Percentiles rank a stretch among this genome's conserved stretches.
Conservation (phyloP, 2,329 filamentous ascomycete species). For the Xylariaceae sp. region DNA sequence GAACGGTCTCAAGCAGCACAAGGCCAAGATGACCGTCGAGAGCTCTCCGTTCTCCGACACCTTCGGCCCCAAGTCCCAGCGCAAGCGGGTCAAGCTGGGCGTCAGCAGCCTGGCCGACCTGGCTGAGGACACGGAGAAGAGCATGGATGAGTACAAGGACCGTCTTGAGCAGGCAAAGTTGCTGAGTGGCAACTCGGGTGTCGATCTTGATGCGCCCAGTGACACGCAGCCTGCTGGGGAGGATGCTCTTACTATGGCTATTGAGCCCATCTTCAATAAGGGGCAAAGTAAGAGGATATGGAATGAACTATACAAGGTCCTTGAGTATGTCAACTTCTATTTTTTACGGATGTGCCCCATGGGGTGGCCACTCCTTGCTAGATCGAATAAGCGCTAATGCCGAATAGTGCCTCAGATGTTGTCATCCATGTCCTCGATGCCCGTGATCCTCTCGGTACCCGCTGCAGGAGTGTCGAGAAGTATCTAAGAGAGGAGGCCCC, state of each 20-base stretch:
- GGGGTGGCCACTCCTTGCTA: neutral
- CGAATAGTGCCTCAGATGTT: constrained; percentile 94
- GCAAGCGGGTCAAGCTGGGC: constrained; percentile 88
- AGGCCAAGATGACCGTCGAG: constrained; percentile 92
- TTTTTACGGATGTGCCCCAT: too few relatives aligned
- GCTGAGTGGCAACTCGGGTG: constrained; percentile 69
- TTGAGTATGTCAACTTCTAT: constrained; percentile 34
- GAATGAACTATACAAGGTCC: constrained; percentile 74
- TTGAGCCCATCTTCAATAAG: constrained; percentile 88
- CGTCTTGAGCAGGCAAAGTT: constrained; percentile 77
- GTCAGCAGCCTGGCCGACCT: constrained; percentile 82
- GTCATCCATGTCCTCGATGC: constrained; percentile 94
- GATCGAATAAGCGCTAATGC: constrained; percentile 2
- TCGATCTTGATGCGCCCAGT: constrained; percentile 48
- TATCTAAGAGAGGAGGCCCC: constrained; percentile 91
- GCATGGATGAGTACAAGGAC: constrained; percentile 80
- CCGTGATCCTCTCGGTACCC: constrained; percentile 84
- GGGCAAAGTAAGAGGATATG: constrained; percentile 92
- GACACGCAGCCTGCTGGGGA: constrained; percentile 43
- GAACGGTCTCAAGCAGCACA: constrained; percentile 88
- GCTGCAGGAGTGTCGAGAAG: constrained; percentile 89
- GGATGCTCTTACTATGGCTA: constrained; percentile 62
- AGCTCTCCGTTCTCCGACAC: constrained; percentile 83
- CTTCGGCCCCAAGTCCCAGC: constrained; percentile 90
- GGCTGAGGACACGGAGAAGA: constrained; percentile 76